Percentiles rank a stretch among this genome's conserved stretches.
These are phyloP conservation scores for Lophium mytilinum DNA, from an alignment of 495 filamentous ascomycete species.

Conservation along the genomic window DNA sequence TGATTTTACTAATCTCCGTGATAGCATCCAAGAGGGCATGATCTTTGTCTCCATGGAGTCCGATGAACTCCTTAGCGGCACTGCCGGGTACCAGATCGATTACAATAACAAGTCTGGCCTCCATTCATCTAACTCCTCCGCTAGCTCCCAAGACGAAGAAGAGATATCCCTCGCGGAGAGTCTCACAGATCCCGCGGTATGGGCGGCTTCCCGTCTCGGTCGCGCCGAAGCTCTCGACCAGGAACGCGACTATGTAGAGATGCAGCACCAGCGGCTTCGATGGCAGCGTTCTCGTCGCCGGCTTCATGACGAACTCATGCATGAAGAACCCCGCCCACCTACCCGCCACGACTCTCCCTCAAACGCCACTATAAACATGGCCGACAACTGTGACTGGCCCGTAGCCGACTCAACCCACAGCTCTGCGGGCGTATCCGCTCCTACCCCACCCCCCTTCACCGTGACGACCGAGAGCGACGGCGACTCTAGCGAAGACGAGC, in stretches of 20 bases:
- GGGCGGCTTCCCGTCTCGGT: constrained; percentile 13
- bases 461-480: constrained; percentile 46
- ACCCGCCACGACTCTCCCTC: background rate
- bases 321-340: background rate
- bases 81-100: constrained; percentile 67
- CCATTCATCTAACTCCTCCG: constrained; percentile 1
- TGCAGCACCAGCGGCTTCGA: background rate
- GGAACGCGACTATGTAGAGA: constrained; percentile 6
- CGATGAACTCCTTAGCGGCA: constrained; percentile 64
- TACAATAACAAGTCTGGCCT: constrained; percentile 35
- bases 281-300: background rate
- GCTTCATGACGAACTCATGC: background rate
- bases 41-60: constrained; percentile 81
- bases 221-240: constrained; percentile 14
- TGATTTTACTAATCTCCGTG: constrained; percentile 19
- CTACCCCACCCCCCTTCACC: constrained; percentile 34
- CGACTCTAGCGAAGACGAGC: constrained; percentile 36
- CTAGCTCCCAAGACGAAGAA: constrained; percentile 8
- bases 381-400: constrained; percentile 16
- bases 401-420: constrained; percentile 3
- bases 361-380: background rate
- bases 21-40: constrained; percentile 84
- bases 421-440: constrained; percentile 16
- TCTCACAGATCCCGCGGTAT: constrained; percentile 24
- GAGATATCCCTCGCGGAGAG: constrained; percentile 27